Base-by-base conservation (phyloP, 148 eudicot genomes). In the Oxyria digyna region DNA sequence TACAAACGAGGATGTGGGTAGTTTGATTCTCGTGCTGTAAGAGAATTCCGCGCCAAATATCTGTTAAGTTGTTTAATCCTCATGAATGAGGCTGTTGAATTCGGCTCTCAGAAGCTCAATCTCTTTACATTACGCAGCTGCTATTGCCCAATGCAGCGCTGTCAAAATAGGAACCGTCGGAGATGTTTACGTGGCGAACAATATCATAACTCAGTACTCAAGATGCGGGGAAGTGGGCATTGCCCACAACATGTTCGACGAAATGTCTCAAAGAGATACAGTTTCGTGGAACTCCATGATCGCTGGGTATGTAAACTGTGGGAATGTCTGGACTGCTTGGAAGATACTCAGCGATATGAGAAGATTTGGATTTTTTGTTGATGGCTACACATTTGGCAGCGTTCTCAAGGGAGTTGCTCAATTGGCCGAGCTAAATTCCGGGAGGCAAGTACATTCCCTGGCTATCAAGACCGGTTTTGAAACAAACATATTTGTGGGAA, bases 261-360 rank as follows among this genome's bases (percentile, higher is more conserved):
- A 87, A 81, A 89, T 85, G 81, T 82, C 84, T 45, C 72, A 73
- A 27, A 74, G 85, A 74, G 89, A 85, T 24, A 77, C 81, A 13
- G 85, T 77, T 40, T 78, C 89, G 54, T 87, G 93, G 89, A 87
- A 89, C 73, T 69, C 89, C 21, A 70, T 89, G 79, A 85, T 89
- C 65, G 48, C 85, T 67, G 92, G 87, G 6, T 82, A 80, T 69
- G 84, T 85, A 27, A 81, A 79, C 46, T 67, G 52, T 35, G 85
- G 91, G 69, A 67, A 50, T 15, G 72, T 80, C 38, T 29, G 14
- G 62, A n/a, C 33, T 13, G 71, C 82, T 37, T 86, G 89, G 87
- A 77, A 69, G 63, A 11, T 76, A 32, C 62, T 89, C 33, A 71
- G 55, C 54, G 69, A 71, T 42, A 89, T 86, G 96, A 84, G 79